These are phyloP conservation scores for Cadophora sp. DNA, from an alignment of 2,329 filamentous ascomycete genomes.

Conservation along the genomic window DNA sequence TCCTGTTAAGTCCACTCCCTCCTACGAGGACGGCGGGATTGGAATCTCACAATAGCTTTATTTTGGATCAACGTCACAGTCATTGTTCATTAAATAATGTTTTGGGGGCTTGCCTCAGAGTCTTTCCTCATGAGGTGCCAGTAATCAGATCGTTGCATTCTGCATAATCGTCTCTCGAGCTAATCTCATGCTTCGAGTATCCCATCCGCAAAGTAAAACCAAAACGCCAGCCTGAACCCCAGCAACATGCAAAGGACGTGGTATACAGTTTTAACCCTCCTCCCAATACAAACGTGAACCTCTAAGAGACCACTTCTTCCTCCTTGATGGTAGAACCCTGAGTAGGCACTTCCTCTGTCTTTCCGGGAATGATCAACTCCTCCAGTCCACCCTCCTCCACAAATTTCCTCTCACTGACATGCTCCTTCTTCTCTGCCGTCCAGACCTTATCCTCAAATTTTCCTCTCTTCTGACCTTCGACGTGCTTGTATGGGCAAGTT, in stretches of 20 bases:
- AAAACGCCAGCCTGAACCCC: slow-evolving; percentile 24
- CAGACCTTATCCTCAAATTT: slow-evolving; percentile 90
- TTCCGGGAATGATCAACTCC: slow-evolving; percentile 45
- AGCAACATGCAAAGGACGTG: slow-evolving; percentile 18
- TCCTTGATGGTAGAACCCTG: slow-evolving; percentile 26
- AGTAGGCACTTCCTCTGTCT: slow-evolving; percentile 27
- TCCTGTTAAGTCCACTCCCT: neutral
- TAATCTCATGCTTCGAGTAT: neutral
- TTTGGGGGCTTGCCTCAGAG: slow-evolving; percentile 32
- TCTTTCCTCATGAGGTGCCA: slow-evolving; percentile 39
- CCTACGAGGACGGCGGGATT: neutral
- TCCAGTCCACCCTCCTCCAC: slow-evolving; percentile 74
- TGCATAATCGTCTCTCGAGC: slow-evolving; percentile 29
- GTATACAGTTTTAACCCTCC: slow-evolving; percentile 30
- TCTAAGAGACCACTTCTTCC: slow-evolving; percentile 38
- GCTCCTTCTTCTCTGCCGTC: slow-evolving; percentile 70
- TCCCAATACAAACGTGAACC: slow-evolving; percentile 14
- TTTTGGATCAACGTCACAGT: neutral
- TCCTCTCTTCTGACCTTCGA: slow-evolving; percentile 84
- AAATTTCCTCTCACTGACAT: slow-evolving; percentile 90
- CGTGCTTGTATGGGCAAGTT: slow-evolving; percentile 88
- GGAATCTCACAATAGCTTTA: neutral
- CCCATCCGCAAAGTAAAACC: slow-evolving; percentile 17
- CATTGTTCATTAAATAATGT: slow-evolving; percentile 4
- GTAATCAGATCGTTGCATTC: slow-evolving; percentile 38